These are phyloP conservation scores for Wallacemonas sp. DNA, from an alignment of 208 protist species.

Conservation along the genomic window DNA sequence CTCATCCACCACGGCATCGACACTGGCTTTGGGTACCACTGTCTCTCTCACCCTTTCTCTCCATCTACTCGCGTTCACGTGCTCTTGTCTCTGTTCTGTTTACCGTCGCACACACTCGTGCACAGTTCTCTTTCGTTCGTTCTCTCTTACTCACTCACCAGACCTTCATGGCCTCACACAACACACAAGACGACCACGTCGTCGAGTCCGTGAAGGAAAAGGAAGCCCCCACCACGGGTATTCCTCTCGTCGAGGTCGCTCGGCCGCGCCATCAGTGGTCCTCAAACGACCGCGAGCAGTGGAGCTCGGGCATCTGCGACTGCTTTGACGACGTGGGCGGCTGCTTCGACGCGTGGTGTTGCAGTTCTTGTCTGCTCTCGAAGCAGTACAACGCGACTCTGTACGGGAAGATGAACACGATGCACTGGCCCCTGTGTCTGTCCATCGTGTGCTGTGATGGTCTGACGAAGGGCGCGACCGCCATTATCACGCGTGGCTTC, in stretches of 20 bases:
- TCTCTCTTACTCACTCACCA: neutral
- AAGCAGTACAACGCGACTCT: conserved; percentile 25
- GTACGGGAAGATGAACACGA: conserved; percentile 12
- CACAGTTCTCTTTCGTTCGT: neutral
- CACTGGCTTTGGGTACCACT: too few species aligned
- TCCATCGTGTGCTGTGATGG: conserved; percentile 13
- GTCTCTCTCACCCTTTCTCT: neutral
- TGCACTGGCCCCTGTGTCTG: conserved; percentile 14
- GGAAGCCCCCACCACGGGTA: neutral
- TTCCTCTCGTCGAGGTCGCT: neutral
- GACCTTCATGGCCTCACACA: neutral
- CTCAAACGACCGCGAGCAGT: neutral
- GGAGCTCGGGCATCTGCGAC: conserved; percentile 23
- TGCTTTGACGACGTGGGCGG: conserved; percentile 12
- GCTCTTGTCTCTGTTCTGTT: neutral
- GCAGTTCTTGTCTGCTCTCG: conserved; percentile 18
- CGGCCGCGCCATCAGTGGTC: neutral
- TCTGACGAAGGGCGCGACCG: neutral
- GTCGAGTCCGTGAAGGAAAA: conserved; percentile 11
- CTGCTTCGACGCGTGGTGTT: conserved; percentile 18
- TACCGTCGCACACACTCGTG: neutral
- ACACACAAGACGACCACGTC: neutral
- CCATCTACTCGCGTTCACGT: neutral
- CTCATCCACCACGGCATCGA: too few species aligned
- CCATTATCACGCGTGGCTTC: neutral